These are phyloP conservation scores for Breynia disticha DNA, from an alignment of 441 rosid genomes.

Conservation along the genomic window DNA sequence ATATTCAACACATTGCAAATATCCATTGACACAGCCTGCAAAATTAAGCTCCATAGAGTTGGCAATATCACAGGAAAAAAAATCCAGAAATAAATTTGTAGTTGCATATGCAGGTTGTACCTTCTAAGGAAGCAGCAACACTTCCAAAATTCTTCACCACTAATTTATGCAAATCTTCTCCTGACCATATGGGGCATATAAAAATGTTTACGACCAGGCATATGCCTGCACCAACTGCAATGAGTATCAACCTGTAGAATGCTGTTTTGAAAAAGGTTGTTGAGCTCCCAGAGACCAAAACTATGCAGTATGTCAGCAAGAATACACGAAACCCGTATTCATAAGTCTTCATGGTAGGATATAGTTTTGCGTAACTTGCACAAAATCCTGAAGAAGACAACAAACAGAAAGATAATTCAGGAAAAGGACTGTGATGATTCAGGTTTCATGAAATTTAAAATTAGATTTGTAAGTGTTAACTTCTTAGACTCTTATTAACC, in stretches of 20 bases:
- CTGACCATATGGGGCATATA: constrained; percentile 50
- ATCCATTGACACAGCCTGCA: constrained; percentile 41
- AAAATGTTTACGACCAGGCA: constrained; percentile 30
- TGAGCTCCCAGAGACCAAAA: constrained; percentile 38
- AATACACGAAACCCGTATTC: constrained; percentile 55
- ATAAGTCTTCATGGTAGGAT: constrained; percentile 44
- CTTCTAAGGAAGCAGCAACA: constrained; percentile 50
- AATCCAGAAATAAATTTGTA: no score
- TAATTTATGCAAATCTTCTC: constrained; percentile 46
- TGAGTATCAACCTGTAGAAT: constrained; percentile 30
- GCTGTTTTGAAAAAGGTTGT: constrained; percentile 28
- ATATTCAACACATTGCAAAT: constrained; percentile 63
- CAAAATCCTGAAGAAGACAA: constrained; percentile 27
- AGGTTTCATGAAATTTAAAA: no score
- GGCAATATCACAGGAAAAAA: background rate
- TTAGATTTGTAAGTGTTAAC: no score
- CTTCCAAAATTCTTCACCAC: constrained; percentile 45
- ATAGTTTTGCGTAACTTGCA: constrained; percentile 36
- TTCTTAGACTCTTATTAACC: constrained; percentile 25
- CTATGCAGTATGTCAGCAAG: constrained; percentile 46
- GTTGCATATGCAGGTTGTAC: constrained; percentile 9
- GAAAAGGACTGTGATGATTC: background rate
- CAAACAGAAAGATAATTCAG: no score
- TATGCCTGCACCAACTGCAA: constrained; percentile 37
- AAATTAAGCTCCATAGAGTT: background rate